These are phyloP conservation scores for Dalbergia oliveri DNA, from an alignment of 306 rosid species.

Conservation along the genomic window DNA sequence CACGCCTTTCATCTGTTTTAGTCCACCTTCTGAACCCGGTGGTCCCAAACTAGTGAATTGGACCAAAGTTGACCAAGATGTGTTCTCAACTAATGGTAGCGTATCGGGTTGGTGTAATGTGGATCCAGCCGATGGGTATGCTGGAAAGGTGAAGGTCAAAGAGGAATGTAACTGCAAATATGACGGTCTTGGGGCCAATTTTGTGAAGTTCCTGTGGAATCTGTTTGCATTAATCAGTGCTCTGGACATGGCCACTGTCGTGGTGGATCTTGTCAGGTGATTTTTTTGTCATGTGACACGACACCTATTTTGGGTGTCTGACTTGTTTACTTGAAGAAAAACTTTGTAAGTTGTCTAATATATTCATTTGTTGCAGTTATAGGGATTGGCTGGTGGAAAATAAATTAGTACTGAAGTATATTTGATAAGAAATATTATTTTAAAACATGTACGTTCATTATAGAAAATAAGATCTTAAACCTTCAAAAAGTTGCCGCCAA, in stretches of 20 bases:
- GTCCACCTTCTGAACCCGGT: slow-evolving; percentile 71
- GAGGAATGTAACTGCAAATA: slow-evolving; percentile 92
- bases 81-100: slow-evolving; percentile 80
- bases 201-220: slow-evolving; percentile 82
- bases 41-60: slow-evolving; percentile 74
- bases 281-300: slow-evolving; percentile 29
- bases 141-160: slow-evolving; percentile 73
- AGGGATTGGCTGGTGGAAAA: slow-evolving; percentile 30
- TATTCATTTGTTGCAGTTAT: slow-evolving; percentile 31
- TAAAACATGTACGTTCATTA: slow-evolving; percentile 14
- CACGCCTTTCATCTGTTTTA: slow-evolving; percentile 53
- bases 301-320: slow-evolving; percentile 25
- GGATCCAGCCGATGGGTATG: slow-evolving; percentile 86
- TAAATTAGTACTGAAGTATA: background rate
- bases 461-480: background rate
- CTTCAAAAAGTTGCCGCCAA: slow-evolving; percentile 16
- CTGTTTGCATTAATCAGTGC: slow-evolving; percentile 92
- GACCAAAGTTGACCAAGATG: slow-evolving; percentile 76
- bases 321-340: slow-evolving; percentile 40
- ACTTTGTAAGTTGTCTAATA: slow-evolving; percentile 26
- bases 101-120: slow-evolving; percentile 95
- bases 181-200: slow-evolving; percentile 80
- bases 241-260: slow-evolving; percentile 86
- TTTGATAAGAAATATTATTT: slow-evolving; percentile 16
- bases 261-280: slow-evolving; percentile 95